Conservation (phyloP, 768 basidiomycete genomes). For the Hysterangium stoloniferum region DNA sequence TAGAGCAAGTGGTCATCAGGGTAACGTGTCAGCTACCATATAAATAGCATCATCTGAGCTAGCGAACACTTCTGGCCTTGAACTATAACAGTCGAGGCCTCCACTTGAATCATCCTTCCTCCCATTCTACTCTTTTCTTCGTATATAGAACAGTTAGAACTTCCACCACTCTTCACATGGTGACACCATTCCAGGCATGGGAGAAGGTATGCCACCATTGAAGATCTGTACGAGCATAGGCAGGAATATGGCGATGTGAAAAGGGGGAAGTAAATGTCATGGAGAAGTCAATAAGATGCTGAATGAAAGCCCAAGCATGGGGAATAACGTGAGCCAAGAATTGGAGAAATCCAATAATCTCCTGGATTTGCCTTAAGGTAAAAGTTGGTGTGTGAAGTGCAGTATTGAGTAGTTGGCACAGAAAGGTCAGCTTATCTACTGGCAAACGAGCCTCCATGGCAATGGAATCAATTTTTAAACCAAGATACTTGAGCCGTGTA, state of each 20-base stretch:
- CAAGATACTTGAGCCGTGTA: conserved; percentile 16
- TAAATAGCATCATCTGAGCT: too few species aligned
- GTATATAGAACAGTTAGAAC: too few species aligned
- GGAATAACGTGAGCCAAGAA: conserved; percentile 32
- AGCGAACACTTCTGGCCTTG: too few species aligned
- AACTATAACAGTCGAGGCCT: too few species aligned
- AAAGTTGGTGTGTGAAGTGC: conserved; percentile 18
- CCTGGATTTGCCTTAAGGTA: conserved; percentile 24
- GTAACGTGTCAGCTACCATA: too few species aligned
- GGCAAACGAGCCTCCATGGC: conserved; percentile 29
- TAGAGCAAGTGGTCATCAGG: too few species aligned
- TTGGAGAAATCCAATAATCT: conserved; percentile 27
- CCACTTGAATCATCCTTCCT: too few species aligned
- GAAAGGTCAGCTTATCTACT: conserved; percentile 22
- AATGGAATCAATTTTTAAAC: conserved; percentile 15
- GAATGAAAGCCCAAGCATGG: conserved; percentile 21
- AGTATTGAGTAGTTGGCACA: conserved; percentile 16
- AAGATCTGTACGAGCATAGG: conserved; percentile 18
- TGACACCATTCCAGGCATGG: conserved; percentile 27
- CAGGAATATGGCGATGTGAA: conserved; percentile 20
- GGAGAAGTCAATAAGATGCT: conserved; percentile 24
- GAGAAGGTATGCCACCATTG: conserved; percentile 26
- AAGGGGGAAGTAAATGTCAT: conserved; percentile 20
- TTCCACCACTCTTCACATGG: too few species aligned
- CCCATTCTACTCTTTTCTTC: too few species aligned